phyloP scores from a whole-genome alignment of 2,329 filamentous ascomycete species.

The Fusarium paranaense region DNA sequence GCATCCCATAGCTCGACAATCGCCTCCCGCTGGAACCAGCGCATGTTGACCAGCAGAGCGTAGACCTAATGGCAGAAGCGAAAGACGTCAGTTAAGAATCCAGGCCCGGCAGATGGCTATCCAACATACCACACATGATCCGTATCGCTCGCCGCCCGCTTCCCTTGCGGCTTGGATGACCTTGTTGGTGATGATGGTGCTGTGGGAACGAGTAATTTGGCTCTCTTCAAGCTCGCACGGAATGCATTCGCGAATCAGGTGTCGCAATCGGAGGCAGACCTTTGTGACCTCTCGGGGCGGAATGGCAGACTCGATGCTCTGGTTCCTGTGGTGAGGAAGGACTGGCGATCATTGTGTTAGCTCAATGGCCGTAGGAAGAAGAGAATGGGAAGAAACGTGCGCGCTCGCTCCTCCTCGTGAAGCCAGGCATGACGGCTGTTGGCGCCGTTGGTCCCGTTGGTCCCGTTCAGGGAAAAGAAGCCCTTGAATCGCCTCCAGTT shows the following conservation, averaged over 20 bases:
- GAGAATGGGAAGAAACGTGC: constrained; percentile 48
- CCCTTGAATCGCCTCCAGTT: constrained; percentile 49
- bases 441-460: constrained; percentile 37
- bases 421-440: constrained; percentile 50
- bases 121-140: constrained; percentile 74
- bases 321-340: constrained; percentile 71
- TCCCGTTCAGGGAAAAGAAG: constrained; percentile 42
- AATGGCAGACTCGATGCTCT: constrained; percentile 73
- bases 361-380: background rate
- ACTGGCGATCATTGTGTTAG: constrained; percentile 57
- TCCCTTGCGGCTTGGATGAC: constrained; percentile 85
- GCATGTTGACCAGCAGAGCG: constrained; percentile 78
- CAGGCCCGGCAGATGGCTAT: background rate
- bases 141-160: constrained; percentile 81
- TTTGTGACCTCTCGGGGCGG: constrained; percentile 86
- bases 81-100: background rate
- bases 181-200: constrained; percentile 81
- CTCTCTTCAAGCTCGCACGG: constrained; percentile 88
- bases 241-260: constrained; percentile 88
- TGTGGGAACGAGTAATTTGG: constrained; percentile 82
- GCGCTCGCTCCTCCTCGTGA: constrained; percentile 58
- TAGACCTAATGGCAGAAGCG: constrained; percentile 62
- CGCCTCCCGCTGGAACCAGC: constrained; percentile 84
- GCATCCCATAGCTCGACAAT: constrained; percentile 90
- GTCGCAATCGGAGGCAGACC: constrained; percentile 87